Percentiles rank a stretch among this genome's conserved stretches.
Conservation (phyloP, 495 filamentous ascomycete genomes). For the Neurospora sp. region DNA sequence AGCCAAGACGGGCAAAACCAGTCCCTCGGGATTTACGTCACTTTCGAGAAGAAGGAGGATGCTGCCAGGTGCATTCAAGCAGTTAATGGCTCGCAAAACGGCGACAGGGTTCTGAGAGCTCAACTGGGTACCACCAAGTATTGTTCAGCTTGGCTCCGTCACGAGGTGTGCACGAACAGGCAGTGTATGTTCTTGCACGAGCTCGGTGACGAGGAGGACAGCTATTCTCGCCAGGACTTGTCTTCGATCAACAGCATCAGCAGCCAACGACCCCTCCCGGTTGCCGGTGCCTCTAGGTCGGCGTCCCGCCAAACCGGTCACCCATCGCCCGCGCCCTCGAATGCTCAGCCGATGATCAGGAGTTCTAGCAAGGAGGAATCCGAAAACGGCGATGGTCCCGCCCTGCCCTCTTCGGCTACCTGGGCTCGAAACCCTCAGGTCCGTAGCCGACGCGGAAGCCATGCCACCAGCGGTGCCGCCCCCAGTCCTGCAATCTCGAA, state of each 20-base stretch:
- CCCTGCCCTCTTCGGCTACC: conserved; percentile 81
- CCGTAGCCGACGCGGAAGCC: conserved; percentile 61
- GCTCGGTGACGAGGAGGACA: conserved; percentile 91
- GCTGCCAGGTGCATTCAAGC: conserved; percentile 80
- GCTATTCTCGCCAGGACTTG: conserved; percentile 87
- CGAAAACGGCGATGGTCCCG: conserved; percentile 65
- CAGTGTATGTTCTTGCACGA: conserved; percentile 98
- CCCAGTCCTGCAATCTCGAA: conserved; percentile 68
- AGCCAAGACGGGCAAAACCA: conserved; percentile 56
- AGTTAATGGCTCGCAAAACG: conserved; percentile 87
- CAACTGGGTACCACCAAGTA: conserved; percentile 99
- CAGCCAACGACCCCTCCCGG: conserved; percentile 57
- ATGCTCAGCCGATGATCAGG: conserved; percentile 61
- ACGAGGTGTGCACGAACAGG: conserved; percentile 85
- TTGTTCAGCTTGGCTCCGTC: conserved; percentile 90
- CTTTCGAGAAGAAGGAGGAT: conserved; percentile 80
- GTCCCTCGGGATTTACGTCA: conserved; percentile 94
- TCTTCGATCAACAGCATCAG: conserved; percentile 89
- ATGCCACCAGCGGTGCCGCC: conserved; percentile 65
- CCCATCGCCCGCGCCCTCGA: conserved; percentile 41
- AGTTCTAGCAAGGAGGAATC: conserved; percentile 69
- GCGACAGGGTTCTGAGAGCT: conserved; percentile 74
- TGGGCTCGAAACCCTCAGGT: conserved; percentile 79
- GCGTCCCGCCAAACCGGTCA: conserved; percentile 41
- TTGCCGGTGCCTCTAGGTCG: conserved; percentile 36